phyloP scores from a whole-genome alignment of 306 rosid species.

The Cucumis melo region DNA sequence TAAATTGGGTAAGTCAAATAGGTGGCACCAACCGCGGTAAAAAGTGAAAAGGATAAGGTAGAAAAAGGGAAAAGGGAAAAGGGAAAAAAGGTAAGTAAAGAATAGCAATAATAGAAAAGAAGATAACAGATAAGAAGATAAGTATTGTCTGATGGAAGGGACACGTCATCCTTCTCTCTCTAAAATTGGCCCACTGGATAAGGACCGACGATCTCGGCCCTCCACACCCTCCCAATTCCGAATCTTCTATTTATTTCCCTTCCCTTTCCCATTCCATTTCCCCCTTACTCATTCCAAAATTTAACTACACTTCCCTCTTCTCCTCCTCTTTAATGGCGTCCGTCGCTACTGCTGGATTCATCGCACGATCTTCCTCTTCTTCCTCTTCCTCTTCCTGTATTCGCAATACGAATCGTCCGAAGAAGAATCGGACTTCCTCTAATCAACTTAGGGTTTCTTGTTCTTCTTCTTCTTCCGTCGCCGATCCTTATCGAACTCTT shows the following conservation, averaged over 20 bases:
- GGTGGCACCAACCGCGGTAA: neutral
- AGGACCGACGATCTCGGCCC: slow-evolving; percentile 15
- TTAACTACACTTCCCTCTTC: too few species aligned
- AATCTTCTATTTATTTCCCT: neutral
- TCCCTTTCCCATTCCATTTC: slow-evolving; percentile 1
- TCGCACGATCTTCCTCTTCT: neutral
- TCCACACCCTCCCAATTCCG: neutral
- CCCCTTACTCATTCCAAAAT: neutral
- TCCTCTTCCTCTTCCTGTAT: slow-evolving; percentile 35
- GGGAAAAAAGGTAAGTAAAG: neutral
- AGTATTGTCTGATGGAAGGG: neutral
- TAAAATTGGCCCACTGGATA: slow-evolving; percentile 30
- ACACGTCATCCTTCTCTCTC: slow-evolving; percentile 30
- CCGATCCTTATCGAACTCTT: slow-evolving; percentile 66
- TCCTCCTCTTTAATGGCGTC: slow-evolving; percentile 27
- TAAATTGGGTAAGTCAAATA: too few species aligned
- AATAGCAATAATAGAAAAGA: slow-evolving; percentile 8
- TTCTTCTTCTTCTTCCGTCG: slow-evolving; percentile 25
- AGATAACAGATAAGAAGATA: slow-evolving; percentile 21
- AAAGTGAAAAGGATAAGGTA: neutral
- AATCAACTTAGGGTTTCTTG: slow-evolving; percentile 23
- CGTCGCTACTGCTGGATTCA: slow-evolving; percentile 30
- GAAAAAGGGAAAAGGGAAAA: too few species aligned
- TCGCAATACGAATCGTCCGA: slow-evolving; percentile 16
- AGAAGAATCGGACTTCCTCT: slow-evolving; percentile 4